Base-by-base conservation (phyloP, 805 yeast genomes). In the Cyberlindnera mycetangii region DNA sequence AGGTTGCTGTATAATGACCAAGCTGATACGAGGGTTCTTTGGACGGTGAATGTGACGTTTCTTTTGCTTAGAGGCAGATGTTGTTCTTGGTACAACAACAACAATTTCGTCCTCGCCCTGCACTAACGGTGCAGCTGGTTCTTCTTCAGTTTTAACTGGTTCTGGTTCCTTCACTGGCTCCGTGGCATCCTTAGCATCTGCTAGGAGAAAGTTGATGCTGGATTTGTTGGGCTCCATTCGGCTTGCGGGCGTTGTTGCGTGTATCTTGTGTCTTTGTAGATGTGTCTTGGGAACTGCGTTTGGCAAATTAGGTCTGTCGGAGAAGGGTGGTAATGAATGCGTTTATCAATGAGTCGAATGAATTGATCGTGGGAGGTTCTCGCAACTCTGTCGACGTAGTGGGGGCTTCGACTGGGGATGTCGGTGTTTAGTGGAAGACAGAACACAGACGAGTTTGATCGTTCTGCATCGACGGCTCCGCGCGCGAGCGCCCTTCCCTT, bases 1-100 rank as follows among this genome's bases (percentile, higher is more conserved):
- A 4, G 67, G 67, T 41, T 62, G 65, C 40, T 62, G 66, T 15
- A 62, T 36, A 24, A 62, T 44, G 12, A 47, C 42, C 25, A 54
- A 33, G 3, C 56, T 44, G 11, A 58, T 38, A 3, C 44, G 34
- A 3, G 60, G 57, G 19, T 32, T 32, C 25, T 41, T 37, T 7
- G 61, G 61, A 9, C 60, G 45, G 14, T 28, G 34, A 14, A 56
- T 37, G 24, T 41, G 35, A 12, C 60, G 47, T 16, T 36, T 36
- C 41, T 43, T 50, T 8, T 42, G 32, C 17, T 37, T 44, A 11
- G 39, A 17, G 24, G 44, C 39, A 7, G 51, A 19, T 12, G 37
- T 22, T 1, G 58, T 50, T 16, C 41, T 41, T 12, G 57, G 53
- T 16, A 44, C 52, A 12, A 54, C 44, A 1, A 25, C 15, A 5